Evolutionary conservation across 1,284 basidiomycete species (phyloP).

Genomic region (Austroboletus sp.): DNA sequence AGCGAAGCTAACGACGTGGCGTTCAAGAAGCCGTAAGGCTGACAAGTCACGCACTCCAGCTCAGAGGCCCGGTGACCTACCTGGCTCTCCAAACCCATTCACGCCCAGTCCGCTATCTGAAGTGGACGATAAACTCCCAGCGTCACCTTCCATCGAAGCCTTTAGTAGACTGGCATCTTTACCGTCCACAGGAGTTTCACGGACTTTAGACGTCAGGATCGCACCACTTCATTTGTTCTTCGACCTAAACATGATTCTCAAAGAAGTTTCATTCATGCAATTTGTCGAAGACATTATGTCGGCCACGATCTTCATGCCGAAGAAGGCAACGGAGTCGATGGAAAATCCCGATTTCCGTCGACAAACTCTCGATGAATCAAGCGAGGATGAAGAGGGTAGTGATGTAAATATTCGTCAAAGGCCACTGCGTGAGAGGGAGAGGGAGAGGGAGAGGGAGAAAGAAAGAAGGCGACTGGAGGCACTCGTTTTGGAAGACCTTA

Average conservation of each 20-base stretch:
- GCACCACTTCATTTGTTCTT: slow-evolving; percentile 67
- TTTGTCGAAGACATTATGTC: slow-evolving; percentile 26
- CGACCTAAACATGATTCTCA: slow-evolving; percentile 52
- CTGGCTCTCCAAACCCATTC: slow-evolving; percentile 24
- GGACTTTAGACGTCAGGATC: slow-evolving; percentile 37
- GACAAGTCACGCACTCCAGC: slow-evolving; percentile 18
- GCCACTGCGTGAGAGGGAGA: slow-evolving; percentile 21
- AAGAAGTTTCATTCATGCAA: slow-evolving; percentile 29
- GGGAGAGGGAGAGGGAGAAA: slow-evolving; percentile 26
- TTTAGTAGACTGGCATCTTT: slow-evolving; percentile 6
- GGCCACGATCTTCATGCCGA: slow-evolving; percentile 16
- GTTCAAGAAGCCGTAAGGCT: slow-evolving; percentile 34
- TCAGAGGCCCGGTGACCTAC: slow-evolving; percentile 13
- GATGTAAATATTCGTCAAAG: slow-evolving; percentile 26
- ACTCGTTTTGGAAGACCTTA: slow-evolving; percentile 50
- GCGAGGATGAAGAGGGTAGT: slow-evolving; percentile 15
- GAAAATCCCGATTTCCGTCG: background rate
- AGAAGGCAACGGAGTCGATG: slow-evolving; percentile 1
- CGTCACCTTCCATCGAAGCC: slow-evolving; percentile 19
- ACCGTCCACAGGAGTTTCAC: slow-evolving; percentile 1
- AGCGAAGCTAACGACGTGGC: slow-evolving; percentile 57
- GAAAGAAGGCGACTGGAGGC: slow-evolving; percentile 42
- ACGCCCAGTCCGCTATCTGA: slow-evolving; percentile 18
- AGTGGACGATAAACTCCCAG: slow-evolving; percentile 10
- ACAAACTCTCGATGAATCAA: slow-evolving; percentile 4